Conservation (phyloP, 345 rosid species). For the Boechera stricta region DNA sequence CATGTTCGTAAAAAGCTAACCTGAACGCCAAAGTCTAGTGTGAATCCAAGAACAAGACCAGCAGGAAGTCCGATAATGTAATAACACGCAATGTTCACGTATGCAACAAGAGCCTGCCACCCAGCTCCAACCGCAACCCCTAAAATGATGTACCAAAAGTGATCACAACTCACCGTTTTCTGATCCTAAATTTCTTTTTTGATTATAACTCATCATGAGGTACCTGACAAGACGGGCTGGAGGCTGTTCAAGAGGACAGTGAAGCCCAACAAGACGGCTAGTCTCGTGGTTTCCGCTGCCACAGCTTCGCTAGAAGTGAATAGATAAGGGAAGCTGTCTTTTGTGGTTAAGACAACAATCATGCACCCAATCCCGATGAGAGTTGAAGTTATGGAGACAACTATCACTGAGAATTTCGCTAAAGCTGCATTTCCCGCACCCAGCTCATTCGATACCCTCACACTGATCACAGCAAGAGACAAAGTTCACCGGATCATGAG, state of each 20-base stretch:
- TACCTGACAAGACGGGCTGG: slow-evolving; percentile 90
- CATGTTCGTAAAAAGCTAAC: slow-evolving; percentile 34
- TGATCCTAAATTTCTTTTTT: background rate
- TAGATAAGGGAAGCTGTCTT: slow-evolving; percentile 72
- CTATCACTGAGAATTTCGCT: slow-evolving; percentile 73
- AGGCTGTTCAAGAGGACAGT: slow-evolving; percentile 87
- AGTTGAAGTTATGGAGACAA: slow-evolving; percentile 75
- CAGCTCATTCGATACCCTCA: slow-evolving; percentile 91
- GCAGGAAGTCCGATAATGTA: slow-evolving; percentile 85
- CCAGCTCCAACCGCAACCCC: slow-evolving; percentile 99
- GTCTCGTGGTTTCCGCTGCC: slow-evolving; percentile 76
- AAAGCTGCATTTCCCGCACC: slow-evolving; percentile 72
- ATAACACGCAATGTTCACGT: slow-evolving; percentile 84
- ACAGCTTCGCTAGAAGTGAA: slow-evolving; percentile 79
- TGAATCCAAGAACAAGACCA: slow-evolving; percentile 85
- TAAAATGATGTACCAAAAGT: slow-evolving; percentile 23
- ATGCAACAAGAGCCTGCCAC: slow-evolving; percentile 88
- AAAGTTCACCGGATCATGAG: background rate
- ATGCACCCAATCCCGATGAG: slow-evolving; percentile 64
- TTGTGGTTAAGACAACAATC: slow-evolving; percentile 64
- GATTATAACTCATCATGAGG: background rate
- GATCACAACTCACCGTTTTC: background rate
- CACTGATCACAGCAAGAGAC: slow-evolving; percentile 51
- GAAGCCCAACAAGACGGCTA: slow-evolving; percentile 68
- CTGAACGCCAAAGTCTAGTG: slow-evolving; percentile 66